Conservation (phyloP, 1,284 basidiomycete species). For the Trametes pubescens region DNA sequence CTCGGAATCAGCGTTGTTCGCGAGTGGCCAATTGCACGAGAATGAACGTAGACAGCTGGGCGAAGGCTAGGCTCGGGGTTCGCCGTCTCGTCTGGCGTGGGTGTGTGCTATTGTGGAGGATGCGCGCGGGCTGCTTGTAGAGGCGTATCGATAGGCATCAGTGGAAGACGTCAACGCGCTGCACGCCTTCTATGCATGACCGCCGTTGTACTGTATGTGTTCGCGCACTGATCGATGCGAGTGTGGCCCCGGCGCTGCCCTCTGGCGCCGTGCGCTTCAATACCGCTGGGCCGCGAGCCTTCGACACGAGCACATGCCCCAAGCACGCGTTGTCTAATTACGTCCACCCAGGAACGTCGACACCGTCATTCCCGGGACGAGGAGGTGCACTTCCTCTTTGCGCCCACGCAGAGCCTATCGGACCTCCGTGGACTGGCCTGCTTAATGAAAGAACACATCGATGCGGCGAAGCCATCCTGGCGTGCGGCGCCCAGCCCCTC, state of each 20-base stretch:
- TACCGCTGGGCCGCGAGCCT: not conserved
- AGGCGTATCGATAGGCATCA: not conserved
- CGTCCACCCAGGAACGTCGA: not conserved
- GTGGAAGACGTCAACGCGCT: not conserved
- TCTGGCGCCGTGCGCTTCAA: not conserved
- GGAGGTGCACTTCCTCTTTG: conserved; percentile 7
- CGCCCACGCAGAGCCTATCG: conserved; percentile 13
- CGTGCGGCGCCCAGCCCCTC: not conserved
- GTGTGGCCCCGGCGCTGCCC: not conserved
- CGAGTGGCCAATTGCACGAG: too few species aligned
- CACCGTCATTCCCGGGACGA: not conserved
- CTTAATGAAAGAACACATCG: conserved; percentile 18
- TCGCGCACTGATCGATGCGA: conserved; percentile 1
- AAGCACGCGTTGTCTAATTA: not conserved
- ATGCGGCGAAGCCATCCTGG: not conserved
- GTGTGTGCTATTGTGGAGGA: too few species aligned
- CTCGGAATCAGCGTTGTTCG: not conserved
- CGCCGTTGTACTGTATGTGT: not conserved
- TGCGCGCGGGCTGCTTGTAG: too few species aligned
- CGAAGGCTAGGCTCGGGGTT: too few species aligned
- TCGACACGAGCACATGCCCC: not conserved
- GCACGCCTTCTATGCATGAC: not conserved
- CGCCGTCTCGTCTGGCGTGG: too few species aligned
- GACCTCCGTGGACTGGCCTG: conserved; percentile 17
- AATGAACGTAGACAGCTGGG: too few species aligned